A percentile compares a stretch with the other conserved stretches of the same genome.
Conservation (phyloP, 768 basidiomycete genomes). For the Botryobasidium botryosum region DNA sequence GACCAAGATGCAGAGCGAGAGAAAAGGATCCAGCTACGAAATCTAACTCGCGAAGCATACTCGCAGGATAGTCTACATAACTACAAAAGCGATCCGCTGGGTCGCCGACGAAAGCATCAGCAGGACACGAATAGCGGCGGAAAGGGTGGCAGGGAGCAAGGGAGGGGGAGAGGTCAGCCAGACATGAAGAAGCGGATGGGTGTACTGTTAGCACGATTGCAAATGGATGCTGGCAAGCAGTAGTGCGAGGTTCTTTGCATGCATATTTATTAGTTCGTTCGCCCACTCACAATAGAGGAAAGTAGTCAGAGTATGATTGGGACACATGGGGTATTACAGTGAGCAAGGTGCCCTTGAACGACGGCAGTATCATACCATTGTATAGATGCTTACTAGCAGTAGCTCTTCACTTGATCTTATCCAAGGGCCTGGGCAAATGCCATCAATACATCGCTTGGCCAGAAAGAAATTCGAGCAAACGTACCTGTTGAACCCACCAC, state of each 20-base stretch:
- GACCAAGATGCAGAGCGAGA: background rate
- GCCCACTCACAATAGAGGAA: too few relatives aligned
- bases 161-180: slow-evolving; percentile 16
- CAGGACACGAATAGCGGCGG: background rate
- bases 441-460: slow-evolving; percentile 12
- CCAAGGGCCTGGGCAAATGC: slow-evolving; percentile 49
- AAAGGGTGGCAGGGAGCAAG: background rate
- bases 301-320: too few relatives aligned
- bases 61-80: slow-evolving; percentile 3
- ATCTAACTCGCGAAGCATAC: slow-evolving; percentile 1
- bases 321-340: too few relatives aligned
- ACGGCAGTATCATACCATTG: too few relatives aligned
- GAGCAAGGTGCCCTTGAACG: too few relatives aligned
- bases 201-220: slow-evolving; percentile 18
- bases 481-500: slow-evolving; percentile 74
- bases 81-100: slow-evolving; percentile 4
- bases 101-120: background rate
- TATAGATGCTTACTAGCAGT: too few relatives aligned
- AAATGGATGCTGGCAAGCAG: too few relatives aligned
- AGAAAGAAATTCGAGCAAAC: slow-evolving; percentile 9
- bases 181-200: slow-evolving; percentile 23
- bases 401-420: slow-evolving; percentile 91
- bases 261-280: too few relatives aligned
- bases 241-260: too few relatives aligned
- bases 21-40: background rate